A percentile compares a stretch with the other conserved stretches of the same genome.
phyloP scores from a whole-genome alignment of 163 green algal species.

The Coccomyxa subellipsoidea region DNA sequence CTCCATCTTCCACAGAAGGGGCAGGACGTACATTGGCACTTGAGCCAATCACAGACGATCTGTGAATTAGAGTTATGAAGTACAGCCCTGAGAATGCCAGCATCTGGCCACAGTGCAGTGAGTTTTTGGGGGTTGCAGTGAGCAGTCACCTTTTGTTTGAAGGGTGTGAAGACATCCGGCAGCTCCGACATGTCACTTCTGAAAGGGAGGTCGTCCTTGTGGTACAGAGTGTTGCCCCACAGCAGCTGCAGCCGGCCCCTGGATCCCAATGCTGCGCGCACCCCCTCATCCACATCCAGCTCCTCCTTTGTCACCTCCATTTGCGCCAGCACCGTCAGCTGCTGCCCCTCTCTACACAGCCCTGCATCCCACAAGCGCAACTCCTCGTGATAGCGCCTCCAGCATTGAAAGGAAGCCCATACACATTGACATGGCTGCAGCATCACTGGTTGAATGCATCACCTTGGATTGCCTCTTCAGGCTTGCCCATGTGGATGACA shows the following conservation, averaged over 20 bases:
- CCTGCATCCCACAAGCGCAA: constrained; percentile 10
- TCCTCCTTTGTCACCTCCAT: constrained; percentile 87
- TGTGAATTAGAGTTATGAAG: no score
- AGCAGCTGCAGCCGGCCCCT: constrained; percentile 54
- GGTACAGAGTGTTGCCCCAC: constrained; percentile 85
- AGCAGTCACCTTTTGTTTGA: constrained; percentile 75
- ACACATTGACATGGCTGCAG: no score
- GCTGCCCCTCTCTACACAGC: constrained; percentile 22
- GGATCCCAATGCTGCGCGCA: constrained; percentile 29
- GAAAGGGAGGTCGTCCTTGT: constrained; percentile 82
- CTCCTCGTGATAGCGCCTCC: not conserved
- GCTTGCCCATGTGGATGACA: constrained; percentile 64
- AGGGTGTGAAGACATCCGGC: constrained; percentile 89
- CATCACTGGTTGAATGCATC: not conserved
- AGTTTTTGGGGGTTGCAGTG: no score
- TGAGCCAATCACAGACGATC: no score
- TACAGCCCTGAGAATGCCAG: no score
- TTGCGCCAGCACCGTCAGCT: constrained; percentile 55
- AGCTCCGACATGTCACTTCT: constrained; percentile 47
- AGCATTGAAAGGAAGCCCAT: not conserved
- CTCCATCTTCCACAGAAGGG: no score
- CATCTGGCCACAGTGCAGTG: no score
- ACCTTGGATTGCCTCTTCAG: constrained; percentile 71
- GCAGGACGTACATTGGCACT: no score
- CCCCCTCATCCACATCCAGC: constrained; percentile 53